A percentile compares a stretch with the other conserved stretches of the same genome.
phyloP scores from a whole-genome alignment of 2,329 filamentous ascomycete genomes.

The Colletotrichum sp. region DNA sequence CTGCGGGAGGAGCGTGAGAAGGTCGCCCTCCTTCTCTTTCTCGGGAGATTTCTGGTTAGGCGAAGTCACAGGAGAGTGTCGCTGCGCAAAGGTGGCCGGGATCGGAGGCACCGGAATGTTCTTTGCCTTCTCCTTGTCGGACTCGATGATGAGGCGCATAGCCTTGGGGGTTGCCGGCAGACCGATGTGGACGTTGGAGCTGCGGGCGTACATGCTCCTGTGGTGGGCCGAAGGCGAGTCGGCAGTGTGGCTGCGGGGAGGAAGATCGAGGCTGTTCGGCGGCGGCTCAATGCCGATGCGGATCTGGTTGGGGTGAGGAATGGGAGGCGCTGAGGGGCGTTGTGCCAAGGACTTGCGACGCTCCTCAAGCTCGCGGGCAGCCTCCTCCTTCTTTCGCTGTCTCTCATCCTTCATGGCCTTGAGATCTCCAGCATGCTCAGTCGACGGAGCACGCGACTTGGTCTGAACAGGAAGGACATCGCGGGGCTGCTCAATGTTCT shows the following conservation, averaged over 20 bases:
- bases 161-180: conserved; percentile 91
- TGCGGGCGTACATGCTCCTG: conserved; percentile 53
- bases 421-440: conserved; percentile 58
- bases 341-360: conserved; percentile 83
- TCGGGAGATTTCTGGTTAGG: conserved; percentile 37
- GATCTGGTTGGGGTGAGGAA: conserved; percentile 74
- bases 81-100: conserved; percentile 50
- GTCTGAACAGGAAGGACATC: conserved; percentile 32
- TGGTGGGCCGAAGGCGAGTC: conserved; percentile 50
- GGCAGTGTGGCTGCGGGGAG: conserved; percentile 68
- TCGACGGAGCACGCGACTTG: conserved; percentile 42
- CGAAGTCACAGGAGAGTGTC: conserved; percentile 44
- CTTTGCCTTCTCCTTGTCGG: conserved; percentile 49
- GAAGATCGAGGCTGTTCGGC: conserved; percentile 46
- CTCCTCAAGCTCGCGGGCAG: conserved; percentile 87
- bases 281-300: conserved; percentile 29
- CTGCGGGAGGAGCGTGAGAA: conserved; percentile 54
- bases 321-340: conserved; percentile 78
- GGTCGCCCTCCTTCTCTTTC: conserved; percentile 33
- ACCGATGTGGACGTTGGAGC: conserved; percentile 63
- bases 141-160: conserved; percentile 80
- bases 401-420: conserved; percentile 64
- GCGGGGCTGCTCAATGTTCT: conserved; percentile 29
- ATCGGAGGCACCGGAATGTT: conserved; percentile 49
- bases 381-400: conserved; percentile 73